These are phyloP conservation scores for Mucor velutinosus DNA, from an alignment of 371 early-diverging fungal species.

Conservation along the genomic window DNA sequence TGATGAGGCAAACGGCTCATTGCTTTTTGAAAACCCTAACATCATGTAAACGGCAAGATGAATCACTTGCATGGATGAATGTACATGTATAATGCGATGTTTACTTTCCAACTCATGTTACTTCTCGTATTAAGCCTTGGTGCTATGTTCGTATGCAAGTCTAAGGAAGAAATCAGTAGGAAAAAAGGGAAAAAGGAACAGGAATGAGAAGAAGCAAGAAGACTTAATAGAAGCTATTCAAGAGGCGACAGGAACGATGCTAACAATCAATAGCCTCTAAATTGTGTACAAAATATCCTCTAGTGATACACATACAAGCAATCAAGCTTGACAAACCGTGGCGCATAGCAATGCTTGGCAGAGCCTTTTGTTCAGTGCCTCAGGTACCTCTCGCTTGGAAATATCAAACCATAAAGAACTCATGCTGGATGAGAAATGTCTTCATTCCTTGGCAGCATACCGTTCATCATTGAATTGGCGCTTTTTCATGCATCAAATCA, in stretches of 20 bases:
- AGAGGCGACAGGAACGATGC: background rate
- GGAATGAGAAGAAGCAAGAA: background rate
- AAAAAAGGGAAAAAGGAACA: background rate
- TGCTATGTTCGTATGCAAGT: background rate
- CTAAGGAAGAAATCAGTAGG: background rate
- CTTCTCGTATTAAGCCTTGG: background rate
- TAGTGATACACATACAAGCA: background rate
- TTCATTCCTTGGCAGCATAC: background rate
- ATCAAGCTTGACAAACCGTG: background rate
- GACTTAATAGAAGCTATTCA: background rate
- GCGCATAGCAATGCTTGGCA: background rate
- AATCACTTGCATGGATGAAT: background rate
- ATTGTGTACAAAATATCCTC: background rate
- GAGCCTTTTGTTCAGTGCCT: background rate
- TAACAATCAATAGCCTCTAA: background rate
- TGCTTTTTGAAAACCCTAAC: slow-evolving; percentile 35
- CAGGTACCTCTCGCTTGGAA: background rate
- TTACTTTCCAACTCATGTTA: slow-evolving; percentile 26
- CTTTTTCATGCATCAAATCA: background rate
- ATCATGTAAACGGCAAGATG: background rate
- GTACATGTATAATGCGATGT: background rate
- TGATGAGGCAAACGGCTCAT: slow-evolving; percentile 42
- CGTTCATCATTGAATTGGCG: background rate
- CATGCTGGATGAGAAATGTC: background rate
- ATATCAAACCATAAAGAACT: background rate